Evolutionary conservation across 2,329 filamentous ascomycete species (phyloP), one percentile per base, ranked within the genome.

Genomic region (Ophiostoma triangulosporum): DNA sequence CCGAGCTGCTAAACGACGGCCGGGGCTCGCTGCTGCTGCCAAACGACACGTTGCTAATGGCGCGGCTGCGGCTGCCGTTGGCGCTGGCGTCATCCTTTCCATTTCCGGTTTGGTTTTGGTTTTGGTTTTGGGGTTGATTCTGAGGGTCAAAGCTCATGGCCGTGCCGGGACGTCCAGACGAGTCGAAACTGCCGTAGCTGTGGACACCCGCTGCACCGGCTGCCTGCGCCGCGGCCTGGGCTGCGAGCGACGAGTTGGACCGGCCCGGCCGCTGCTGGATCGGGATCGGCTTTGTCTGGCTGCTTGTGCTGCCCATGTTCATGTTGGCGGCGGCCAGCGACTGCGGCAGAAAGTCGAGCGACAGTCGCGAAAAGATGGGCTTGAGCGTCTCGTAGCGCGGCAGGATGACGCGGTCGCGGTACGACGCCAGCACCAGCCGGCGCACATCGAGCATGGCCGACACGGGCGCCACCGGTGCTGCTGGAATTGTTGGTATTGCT

Each of bases 331-430:
- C 75, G 56, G 68, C 71, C 29, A 79, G 68, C 3, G 73, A 73
- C 17, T 75, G 73, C 1, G 78, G 78, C 6, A 81, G 64, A 57
- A 85, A 93, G 59, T 96, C 90, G 2, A 97, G 80, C 3, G 84
- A 90, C 0, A 97, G 75, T 2, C 91, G 82, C 2, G 88, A 95
- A 69, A 96, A 96, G 54, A 93, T 91, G 6, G 81, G 80, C 72
- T 93, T 94, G 24, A 98, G 78, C 6, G 80, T 83, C 54, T 96
- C 90, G 67, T 95, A 93, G 50, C 91, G 83, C 1, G 88, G 88
- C 1, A 98, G 72, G 50, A 98, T 88, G 54, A 98, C 81, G 20
- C 79, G 83, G 66, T 98, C 93, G 51, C 93, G 83, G 69, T 93
- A 98, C 4, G 86, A 81, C 22, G 88, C 83, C 20, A 98, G 77